A percentile compares a stretch with the other conserved stretches of the same genome.
Conservation (phyloP, 805 yeast genomes). For the Candida nitratophila region DNA sequence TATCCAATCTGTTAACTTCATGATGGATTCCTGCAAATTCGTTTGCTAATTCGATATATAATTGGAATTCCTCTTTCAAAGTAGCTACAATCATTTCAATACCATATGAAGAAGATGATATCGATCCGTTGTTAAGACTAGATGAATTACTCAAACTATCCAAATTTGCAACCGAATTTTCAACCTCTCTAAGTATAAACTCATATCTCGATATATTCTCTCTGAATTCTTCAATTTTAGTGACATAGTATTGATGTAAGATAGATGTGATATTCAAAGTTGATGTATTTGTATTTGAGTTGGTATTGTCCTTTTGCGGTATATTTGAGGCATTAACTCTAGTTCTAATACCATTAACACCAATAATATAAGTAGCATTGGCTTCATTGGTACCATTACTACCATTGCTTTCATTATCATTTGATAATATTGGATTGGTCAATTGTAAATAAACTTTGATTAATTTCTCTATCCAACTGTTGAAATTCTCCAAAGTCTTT, state of each 20-base stretch:
- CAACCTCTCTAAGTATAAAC: constrained; percentile 45
- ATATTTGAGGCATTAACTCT: constrained; percentile 17
- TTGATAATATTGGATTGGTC: constrained; percentile 25
- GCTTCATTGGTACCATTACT: neutral
- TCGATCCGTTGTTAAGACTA: neutral
- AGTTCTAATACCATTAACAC: constrained; percentile 24
- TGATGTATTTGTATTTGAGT: constrained; percentile 16
- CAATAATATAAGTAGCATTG: constrained; percentile 18
- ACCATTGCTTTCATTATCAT: neutral
- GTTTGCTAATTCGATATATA: constrained; percentile 72
- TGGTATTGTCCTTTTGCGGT: constrained; percentile 20
- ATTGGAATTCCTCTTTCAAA: constrained; percentile 56
- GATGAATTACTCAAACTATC: constrained; percentile 31
- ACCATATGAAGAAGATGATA: constrained; percentile 23
- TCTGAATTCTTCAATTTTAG: constrained; percentile 33
- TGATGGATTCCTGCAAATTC: constrained; percentile 67
- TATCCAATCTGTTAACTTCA: constrained; percentile 27
- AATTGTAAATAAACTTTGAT: constrained; percentile 28
- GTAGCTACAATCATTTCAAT: constrained; percentile 51
- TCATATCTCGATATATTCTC: constrained; percentile 44
- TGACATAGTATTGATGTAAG: constrained; percentile 43
- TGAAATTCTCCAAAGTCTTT: constrained; percentile 28
- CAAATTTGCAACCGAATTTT: constrained; percentile 54
- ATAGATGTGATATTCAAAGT: constrained; percentile 45
- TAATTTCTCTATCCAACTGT: constrained; percentile 32